Evolutionary conservation across 2,329 filamentous ascomycete species (phyloP).

Genomic region (Atkinsonella hypoxylon): DNA sequence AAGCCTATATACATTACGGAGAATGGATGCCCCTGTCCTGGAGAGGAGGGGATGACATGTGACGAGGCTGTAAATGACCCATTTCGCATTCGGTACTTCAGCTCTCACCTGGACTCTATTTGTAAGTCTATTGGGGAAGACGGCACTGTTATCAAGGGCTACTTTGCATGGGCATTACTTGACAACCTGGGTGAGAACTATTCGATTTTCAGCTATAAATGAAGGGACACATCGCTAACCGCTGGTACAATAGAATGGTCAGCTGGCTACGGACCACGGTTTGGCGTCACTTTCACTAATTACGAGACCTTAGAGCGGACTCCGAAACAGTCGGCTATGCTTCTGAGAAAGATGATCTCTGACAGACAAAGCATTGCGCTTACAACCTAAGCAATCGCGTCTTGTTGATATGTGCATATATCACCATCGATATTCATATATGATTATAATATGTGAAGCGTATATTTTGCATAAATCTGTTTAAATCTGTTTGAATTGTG

Average conservation of each 20-base stretch:
- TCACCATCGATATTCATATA: not conserved
- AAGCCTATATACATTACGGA: conserved; percentile 20
- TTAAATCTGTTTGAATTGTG: no score
- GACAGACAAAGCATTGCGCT: conserved; percentile 9
- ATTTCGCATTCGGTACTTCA: conserved; percentile 25
- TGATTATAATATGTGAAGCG: no score
- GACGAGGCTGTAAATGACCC: conserved; percentile 20
- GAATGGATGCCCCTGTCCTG: conserved; percentile 24
- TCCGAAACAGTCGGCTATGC: conserved; percentile 23
- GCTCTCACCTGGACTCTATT: conserved; percentile 26
- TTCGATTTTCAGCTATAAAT: not conserved
- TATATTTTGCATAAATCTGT: no score
- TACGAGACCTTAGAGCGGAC: conserved; percentile 25
- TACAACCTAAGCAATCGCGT: not conserved
- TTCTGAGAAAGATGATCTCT: conserved; percentile 16
- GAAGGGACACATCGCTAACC: not conserved
- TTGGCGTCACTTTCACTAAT: conserved; percentile 26
- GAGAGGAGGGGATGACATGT: conserved; percentile 20
- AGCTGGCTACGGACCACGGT: conserved; percentile 25
- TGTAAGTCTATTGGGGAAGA: conserved; percentile 17
- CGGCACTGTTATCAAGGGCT: conserved; percentile 19
- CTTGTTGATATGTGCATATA: not conserved
- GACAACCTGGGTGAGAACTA: conserved; percentile 23
- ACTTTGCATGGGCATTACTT: conserved; percentile 24
- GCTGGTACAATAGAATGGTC: conserved; percentile 18